Conservation (phyloP, 306 rosid genomes). For the Abrus pulchellus region DNA sequence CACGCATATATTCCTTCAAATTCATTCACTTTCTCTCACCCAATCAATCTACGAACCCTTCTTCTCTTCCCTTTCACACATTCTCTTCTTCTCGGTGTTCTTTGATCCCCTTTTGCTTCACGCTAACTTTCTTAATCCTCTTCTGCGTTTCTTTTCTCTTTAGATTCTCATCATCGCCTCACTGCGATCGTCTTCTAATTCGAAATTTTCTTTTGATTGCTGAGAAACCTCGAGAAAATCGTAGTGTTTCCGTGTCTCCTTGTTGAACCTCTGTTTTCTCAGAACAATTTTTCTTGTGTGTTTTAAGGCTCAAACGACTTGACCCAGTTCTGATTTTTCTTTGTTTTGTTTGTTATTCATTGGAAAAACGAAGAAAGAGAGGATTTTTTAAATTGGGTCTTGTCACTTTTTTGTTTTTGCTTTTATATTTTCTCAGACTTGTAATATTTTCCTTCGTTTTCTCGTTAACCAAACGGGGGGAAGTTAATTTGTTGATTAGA, state of each 20-base stretch:
- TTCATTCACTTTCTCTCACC: constrained; percentile 50
- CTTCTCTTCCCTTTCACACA: constrained; percentile 42
- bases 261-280: constrained; percentile 30
- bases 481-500: constrained; percentile 39
- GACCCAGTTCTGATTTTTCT: constrained; percentile 36
- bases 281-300: neutral
- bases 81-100: constrained; percentile 9
- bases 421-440: neutral
- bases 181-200: neutral
- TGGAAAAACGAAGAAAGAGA: constrained; percentile 16
- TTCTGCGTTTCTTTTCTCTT: constrained; percentile 20
- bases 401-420: neutral
- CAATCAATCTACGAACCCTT: constrained; percentile 41
- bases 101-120: constrained; percentile 43
- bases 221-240: constrained; percentile 33
- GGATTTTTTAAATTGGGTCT: constrained; percentile 35
- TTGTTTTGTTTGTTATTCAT: constrained; percentile 19
- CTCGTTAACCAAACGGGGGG: constrained; percentile 15
- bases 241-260: neutral
- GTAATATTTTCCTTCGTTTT: constrained; percentile 36
- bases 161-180: constrained; percentile 32
- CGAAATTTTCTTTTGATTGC: constrained; percentile 43
- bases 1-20: constrained; percentile 60
- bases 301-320: neutral
- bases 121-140: constrained; percentile 34